Conservation (phyloP, 805 yeast genomes). For the Suhomyces faveliae region DNA sequence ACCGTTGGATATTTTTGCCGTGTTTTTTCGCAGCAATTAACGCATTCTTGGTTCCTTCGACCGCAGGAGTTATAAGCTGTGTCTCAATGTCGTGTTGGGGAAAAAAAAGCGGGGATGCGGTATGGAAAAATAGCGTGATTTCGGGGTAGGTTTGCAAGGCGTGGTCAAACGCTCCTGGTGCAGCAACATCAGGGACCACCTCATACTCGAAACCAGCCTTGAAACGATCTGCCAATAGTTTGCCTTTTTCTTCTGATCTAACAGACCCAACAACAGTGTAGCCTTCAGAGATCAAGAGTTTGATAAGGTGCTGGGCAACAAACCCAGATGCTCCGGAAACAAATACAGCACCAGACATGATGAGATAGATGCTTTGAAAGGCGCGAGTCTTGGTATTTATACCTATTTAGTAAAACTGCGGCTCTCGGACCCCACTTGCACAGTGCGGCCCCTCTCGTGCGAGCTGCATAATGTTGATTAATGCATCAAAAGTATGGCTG, state of each 20-base stretch:
- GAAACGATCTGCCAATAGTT: slow-evolving; percentile 16
- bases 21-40: slow-evolving; percentile 17
- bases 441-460: neutral
- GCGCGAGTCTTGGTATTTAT: neutral
- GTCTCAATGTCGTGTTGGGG: slow-evolving; percentile 17
- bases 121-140: slow-evolving; percentile 26
- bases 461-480: neutral
- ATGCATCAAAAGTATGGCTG: neutral
- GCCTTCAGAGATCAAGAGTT: slow-evolving; percentile 35
- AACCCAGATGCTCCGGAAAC: slow-evolving; percentile 55
- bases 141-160: slow-evolving; percentile 27
- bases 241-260: slow-evolving; percentile 39
- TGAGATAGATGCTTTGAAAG: neutral
- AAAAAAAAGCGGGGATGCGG: slow-evolving; percentile 35
- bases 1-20: slow-evolving; percentile 18
- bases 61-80: slow-evolving; percentile 28
- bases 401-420: neutral
- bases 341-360: slow-evolving; percentile 22
- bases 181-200: slow-evolving; percentile 23
- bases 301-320: slow-evolving; percentile 47
- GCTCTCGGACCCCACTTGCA: neutral
- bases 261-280: slow-evolving; percentile 47
- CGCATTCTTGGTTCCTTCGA: slow-evolving; percentile 29
- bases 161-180: slow-evolving; percentile 27
- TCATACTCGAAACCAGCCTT: slow-evolving; percentile 19